phyloP scores from a whole-genome alignment of 176 grass and related monocot species.

The Poa annua region DNA sequence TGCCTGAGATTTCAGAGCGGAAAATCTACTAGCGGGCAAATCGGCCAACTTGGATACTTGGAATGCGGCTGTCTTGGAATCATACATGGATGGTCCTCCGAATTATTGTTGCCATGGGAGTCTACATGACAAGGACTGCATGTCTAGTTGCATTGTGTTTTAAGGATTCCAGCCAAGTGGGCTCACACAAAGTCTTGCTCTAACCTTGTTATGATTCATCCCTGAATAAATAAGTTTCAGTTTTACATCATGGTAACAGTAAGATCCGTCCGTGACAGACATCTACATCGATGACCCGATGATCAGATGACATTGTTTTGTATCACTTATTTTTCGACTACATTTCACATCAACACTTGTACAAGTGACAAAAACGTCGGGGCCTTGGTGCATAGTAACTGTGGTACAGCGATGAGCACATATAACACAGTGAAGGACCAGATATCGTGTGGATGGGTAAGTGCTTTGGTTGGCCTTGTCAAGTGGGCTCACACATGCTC shows the following conservation, averaged over 20 bases:
- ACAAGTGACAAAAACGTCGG: conserved; percentile 24
- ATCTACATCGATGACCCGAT: not conserved
- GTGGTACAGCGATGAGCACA: conserved; percentile 37
- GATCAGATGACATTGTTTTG: not conserved
- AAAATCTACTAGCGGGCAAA: not conserved
- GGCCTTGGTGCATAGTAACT: not conserved
- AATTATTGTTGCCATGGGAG: conserved; percentile 15
- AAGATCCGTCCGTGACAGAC: not conserved
- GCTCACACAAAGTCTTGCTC: not conserved
- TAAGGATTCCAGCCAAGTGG: conserved; percentile 33
- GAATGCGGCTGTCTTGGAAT: conserved; percentile 10
- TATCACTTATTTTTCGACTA: too few species aligned
- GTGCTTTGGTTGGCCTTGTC: not conserved
- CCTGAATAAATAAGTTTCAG: not conserved
- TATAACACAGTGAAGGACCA: not conserved
- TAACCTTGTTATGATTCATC: not conserved
- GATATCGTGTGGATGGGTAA: not conserved
- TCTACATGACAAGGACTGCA: not conserved
- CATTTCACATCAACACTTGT: not conserved
- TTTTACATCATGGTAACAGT: not conserved
- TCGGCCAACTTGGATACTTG: conserved; percentile 43
- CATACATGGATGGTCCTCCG: conserved; percentile 12
- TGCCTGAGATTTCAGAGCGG: not conserved
- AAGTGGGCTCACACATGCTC: too few species aligned
- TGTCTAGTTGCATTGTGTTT: conserved; percentile 26